Base-by-base conservation (phyloP, 352 stramenopile species). In the Phytophthora melonis region DNA sequence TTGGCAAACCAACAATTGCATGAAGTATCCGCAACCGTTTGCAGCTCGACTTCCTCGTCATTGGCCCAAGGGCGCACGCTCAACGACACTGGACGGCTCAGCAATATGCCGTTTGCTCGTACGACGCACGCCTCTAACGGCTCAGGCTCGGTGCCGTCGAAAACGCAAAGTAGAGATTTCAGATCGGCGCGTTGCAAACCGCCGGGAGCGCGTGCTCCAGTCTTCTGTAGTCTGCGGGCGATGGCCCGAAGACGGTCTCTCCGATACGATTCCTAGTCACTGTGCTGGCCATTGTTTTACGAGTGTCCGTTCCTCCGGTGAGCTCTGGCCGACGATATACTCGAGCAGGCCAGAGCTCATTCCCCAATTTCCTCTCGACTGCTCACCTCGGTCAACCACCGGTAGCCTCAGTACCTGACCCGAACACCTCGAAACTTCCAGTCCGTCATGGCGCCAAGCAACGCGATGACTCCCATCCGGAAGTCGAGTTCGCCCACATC, bases 181-280 rank as follows among this genome's bases (percentile, higher is more conserved):
- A 69, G 60, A 69, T 49, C 45, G 65, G 32, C 39, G 10, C 53
- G 53, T 61, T 74, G 67, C 60, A 61, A 74, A 70, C 60, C 61
- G 23, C 32, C 43, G 23, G 32, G 11, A 65, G 43, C 60, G 61
- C 67, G 58, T 73, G 66, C 30, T 49, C 49, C 34, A 34, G 16
- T 45, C 58, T 43, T 21, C 23, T 58, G 54, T 66, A 27, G 34
- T 19, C 41, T 60, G n/a, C 16, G 10, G 41, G 41, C 34, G 61
- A 47, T 47, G 7, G 41, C 49, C 60, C 27, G 4, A 25, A 14
- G n/a, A 41, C 62, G 9, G 30, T 39, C 11, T 13, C n/a, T 23
- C 57, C 66, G 36, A 39, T 43, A 30, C 47, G 27, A 49, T 16
- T 59, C 36, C 34, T 36, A 30, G 57, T 18, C 11, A 25, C 60